Evolutionary conservation across 2,329 filamentous ascomycete genomes (phyloP).

Genomic region (Neocucurbitaria cava): DNA sequence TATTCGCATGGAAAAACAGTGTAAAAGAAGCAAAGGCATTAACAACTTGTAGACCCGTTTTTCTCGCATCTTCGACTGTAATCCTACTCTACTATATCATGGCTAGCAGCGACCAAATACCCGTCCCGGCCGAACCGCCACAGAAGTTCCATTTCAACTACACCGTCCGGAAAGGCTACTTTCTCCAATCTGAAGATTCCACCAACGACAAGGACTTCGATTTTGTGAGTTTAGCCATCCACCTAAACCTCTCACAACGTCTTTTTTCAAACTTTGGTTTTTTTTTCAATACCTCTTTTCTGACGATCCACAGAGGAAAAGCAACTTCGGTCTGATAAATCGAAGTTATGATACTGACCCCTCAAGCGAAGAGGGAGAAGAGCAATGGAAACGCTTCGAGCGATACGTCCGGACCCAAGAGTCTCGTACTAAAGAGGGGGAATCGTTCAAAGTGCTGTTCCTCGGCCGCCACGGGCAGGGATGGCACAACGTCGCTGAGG

Average conservation of each 20-base stretch:
- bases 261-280: not conserved
- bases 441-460: conserved; percentile 70
- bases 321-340: conserved; percentile 72
- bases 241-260: not conserved
- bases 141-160: conserved; percentile 60
- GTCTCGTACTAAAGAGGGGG: conserved; percentile 48
- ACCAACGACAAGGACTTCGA: conserved; percentile 67
- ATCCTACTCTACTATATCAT: conserved; percentile 15
- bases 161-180: conserved; percentile 66
- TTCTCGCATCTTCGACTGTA: conserved; percentile 11
- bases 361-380: conserved; percentile 45
- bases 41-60: conserved; percentile 16
- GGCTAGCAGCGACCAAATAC: conserved; percentile 3
- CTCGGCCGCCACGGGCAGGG: conserved; percentile 75
- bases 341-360: conserved; percentile 61
- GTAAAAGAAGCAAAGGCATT: not conserved
- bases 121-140: conserved; percentile 5
- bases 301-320: not conserved
- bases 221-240: conserved; percentile 58
- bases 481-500: conserved; percentile 69
- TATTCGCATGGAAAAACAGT: not conserved
- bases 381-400: conserved; percentile 68
- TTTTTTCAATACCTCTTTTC: not conserved
- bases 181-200: conserved; percentile 66
- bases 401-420: conserved; percentile 63